Evolutionary conservation across 108 stramenopile species (phyloP).

Genomic region (Cyclotella choctawhatcheeana): DNA sequence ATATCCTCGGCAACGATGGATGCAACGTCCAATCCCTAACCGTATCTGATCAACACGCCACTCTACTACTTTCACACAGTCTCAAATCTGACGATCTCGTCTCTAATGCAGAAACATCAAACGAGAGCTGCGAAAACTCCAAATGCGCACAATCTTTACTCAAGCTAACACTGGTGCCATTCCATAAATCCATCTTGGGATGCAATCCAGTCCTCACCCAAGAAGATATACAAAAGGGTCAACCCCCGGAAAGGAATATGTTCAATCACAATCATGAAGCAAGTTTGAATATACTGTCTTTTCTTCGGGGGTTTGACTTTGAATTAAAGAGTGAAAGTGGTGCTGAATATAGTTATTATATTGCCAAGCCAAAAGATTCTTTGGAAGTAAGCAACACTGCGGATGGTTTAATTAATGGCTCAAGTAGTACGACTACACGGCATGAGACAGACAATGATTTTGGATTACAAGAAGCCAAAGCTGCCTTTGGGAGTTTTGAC

Average conservation of each 20-base stretch:
- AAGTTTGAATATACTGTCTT: slow-evolving; percentile 47
- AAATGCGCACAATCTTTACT: slow-evolving; percentile 42
- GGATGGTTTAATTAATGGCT: too few species aligned
- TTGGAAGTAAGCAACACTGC: not conserved
- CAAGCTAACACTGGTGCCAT: slow-evolving; percentile 57
- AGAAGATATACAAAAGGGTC: slow-evolving; percentile 25
- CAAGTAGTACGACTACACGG: too few species aligned
- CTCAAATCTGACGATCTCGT: not conserved
- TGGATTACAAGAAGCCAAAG: not conserved
- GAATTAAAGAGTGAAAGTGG: slow-evolving; percentile 57
- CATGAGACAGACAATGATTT: slow-evolving; percentile 1
- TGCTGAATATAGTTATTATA: slow-evolving; percentile 65
- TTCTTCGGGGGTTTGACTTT: slow-evolving; percentile 47
- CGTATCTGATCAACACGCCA: slow-evolving; percentile 61
- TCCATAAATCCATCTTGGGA: slow-evolving; percentile 43
- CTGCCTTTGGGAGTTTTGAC: slow-evolving; percentile 39
- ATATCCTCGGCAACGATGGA: slow-evolving; percentile 18
- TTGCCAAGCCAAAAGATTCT: slow-evolving; percentile 30
- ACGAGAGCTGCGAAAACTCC: not conserved
- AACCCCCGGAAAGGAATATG: slow-evolving; percentile 38
- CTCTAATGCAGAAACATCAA: not conserved
- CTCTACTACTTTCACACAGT: slow-evolving; percentile 36
- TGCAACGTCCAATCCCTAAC: slow-evolving; percentile 53
- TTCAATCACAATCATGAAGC: slow-evolving; percentile 30
- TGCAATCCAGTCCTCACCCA: slow-evolving; percentile 49